Evolutionary conservation across 768 basidiomycete genomes (phyloP).

Genomic region (Boletus edulis): DNA sequence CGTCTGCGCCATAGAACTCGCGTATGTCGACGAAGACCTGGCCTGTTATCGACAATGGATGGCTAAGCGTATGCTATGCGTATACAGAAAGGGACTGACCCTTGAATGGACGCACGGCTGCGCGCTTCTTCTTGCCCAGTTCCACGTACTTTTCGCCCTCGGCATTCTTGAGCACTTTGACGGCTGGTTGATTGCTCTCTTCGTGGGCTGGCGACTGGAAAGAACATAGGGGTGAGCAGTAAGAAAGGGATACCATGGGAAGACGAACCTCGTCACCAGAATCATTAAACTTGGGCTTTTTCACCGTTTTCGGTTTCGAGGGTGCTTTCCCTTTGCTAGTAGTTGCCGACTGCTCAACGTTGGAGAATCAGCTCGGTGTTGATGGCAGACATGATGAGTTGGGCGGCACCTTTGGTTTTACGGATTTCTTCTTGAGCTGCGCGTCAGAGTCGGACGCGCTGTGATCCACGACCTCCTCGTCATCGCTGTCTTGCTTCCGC

Average conservation of each 20-base stretch:
- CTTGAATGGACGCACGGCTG: constrained; percentile 51
- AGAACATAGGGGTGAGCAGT: constrained; percentile 15
- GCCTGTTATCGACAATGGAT: constrained; percentile 36
- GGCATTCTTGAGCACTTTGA: constrained; percentile 14
- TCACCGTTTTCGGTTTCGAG: constrained; percentile 24
- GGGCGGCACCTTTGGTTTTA: constrained; percentile 13
- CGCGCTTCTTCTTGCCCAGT: constrained; percentile 71
- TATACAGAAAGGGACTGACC: constrained; percentile 25
- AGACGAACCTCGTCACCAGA: constrained; percentile 9
- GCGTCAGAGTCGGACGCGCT: constrained; percentile 18
- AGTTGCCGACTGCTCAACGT: not conserved
- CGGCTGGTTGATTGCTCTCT: not conserved
- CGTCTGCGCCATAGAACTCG: constrained; percentile 61
- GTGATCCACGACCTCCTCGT: constrained; percentile 8
- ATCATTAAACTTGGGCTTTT: constrained; percentile 35
- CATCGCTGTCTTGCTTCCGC: constrained; percentile 17
- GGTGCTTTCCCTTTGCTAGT: constrained; percentile 10
- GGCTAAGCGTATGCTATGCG: constrained; percentile 19
- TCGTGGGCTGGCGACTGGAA: constrained; percentile 13
- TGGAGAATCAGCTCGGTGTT: not conserved
- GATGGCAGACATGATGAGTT: not conserved
- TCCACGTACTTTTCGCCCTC: constrained; percentile 53
- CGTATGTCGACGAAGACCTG: constrained; percentile 64
- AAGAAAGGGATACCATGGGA: not conserved
- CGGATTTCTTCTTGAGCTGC: constrained; percentile 2